These are phyloP conservation scores for Quercus mongolica DNA, from an alignment of 306 rosid species.

Conservation along the genomic window DNA sequence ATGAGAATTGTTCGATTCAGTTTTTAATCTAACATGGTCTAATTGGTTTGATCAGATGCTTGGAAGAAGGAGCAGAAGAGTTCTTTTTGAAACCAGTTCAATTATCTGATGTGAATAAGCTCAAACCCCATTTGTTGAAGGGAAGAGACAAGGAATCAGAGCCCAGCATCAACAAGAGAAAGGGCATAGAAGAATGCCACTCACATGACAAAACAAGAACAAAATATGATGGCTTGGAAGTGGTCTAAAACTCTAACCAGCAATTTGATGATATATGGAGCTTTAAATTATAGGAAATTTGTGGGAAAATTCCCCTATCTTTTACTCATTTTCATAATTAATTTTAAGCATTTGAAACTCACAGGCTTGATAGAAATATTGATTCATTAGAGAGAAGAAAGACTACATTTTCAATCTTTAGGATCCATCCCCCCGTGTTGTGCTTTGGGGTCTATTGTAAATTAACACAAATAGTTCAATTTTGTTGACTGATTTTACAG, in stretches of 20 bases:
- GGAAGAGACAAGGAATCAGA: slow-evolving; percentile 37
- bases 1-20: not conserved
- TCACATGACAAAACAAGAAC: slow-evolving; percentile 41
- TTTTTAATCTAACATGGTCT: not conserved
- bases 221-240: slow-evolving; percentile 21
- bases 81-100: slow-evolving; percentile 80
- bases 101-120: slow-evolving; percentile 68
- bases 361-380: not conserved
- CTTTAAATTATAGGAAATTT: not conserved
- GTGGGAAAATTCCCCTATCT: not conserved
- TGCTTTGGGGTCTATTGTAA: slow-evolving; percentile 9
- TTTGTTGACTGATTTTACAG: slow-evolving; percentile 11
- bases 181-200: slow-evolving; percentile 30
- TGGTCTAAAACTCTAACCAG: not conserved
- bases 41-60: slow-evolving; percentile 49
- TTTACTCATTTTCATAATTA: not conserved
- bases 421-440: not conserved
- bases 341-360: not conserved
- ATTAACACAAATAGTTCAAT: slow-evolving; percentile 24
- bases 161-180: slow-evolving; percentile 25
- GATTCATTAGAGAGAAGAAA: not conserved
- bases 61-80: slow-evolving; percentile 89
- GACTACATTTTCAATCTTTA: not conserved
- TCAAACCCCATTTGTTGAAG: slow-evolving; percentile 66
- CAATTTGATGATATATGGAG: not conserved